Evolutionary conservation across 176 grass and related monocot species (phyloP).

Genomic region (Paspalum vaginatum): DNA sequence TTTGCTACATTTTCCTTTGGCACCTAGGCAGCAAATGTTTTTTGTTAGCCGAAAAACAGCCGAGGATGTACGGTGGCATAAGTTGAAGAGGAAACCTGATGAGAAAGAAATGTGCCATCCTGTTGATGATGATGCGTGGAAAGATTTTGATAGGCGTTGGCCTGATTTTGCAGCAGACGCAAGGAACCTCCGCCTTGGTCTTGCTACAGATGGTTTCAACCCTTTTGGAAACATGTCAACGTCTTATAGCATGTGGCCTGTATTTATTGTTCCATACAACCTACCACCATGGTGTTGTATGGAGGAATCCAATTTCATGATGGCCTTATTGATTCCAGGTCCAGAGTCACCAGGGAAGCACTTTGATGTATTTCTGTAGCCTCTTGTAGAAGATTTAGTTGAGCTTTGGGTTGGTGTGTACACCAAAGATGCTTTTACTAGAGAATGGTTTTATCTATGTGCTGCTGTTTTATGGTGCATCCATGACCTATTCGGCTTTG

Average conservation of each 20-base stretch:
- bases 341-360: background rate
- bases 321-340: slow-evolving; percentile 1
- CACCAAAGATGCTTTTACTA: background rate
- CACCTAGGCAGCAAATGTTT: background rate
- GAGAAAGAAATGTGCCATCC: background rate
- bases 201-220: slow-evolving; percentile 29
- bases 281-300: slow-evolving; percentile 34
- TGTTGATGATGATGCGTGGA: too few relatives aligned
- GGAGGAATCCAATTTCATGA: slow-evolving; percentile 12
- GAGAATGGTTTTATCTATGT: too few relatives aligned
- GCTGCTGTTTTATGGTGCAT: too few relatives aligned
- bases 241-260: background rate
- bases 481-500: too few relatives aligned
- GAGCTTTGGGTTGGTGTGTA: background rate
- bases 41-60: background rate
- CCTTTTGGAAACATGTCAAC: background rate
- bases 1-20: background rate
- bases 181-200: background rate
- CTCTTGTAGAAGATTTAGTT: background rate
- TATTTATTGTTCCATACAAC: slow-evolving; percentile 32
- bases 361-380: background rate
- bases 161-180: too few relatives aligned
- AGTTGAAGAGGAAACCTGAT: background rate
- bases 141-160: too few relatives aligned
- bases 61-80: background rate